These are phyloP conservation scores for Shiraia sp. DNA, from an alignment of 2,329 filamentous ascomycete species.

Conservation along the genomic window DNA sequence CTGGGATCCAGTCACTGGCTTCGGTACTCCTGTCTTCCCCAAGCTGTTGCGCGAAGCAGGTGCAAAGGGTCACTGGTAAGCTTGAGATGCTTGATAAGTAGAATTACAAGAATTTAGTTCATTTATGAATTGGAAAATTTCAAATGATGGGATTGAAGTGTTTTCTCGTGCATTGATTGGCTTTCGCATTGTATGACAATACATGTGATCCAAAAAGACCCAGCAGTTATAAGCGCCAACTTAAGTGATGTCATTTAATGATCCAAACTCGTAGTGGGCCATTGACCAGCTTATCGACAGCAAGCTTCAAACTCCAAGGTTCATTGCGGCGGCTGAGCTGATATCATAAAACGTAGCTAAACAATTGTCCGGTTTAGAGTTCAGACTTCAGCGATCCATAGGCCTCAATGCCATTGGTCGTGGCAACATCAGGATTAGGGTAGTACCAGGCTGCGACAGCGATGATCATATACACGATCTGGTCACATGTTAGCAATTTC, in stretches of 20 bases:
- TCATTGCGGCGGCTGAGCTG: too few species aligned
- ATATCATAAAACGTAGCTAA: too few species aligned
- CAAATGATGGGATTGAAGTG: too few species aligned
- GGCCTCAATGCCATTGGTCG: slow-evolving; percentile 28
- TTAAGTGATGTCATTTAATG: too few species aligned
- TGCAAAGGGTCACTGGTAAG: slow-evolving; percentile 12
- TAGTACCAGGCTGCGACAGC: slow-evolving; percentile 66
- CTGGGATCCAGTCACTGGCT: slow-evolving; percentile 46
- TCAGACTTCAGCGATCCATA: neutral
- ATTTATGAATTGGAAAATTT: neutral
- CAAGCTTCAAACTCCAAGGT: too few species aligned
- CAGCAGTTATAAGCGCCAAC: too few species aligned
- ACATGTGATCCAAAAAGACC: too few species aligned
- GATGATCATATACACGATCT: slow-evolving; percentile 66
- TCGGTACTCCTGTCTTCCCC: slow-evolving; percentile 38
- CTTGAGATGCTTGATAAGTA: neutral
- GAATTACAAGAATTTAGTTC: neutral
- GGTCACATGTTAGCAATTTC: neutral
- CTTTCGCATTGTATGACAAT: too few species aligned
- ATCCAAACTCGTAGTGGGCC: too few species aligned
- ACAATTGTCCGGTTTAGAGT: too few species aligned
- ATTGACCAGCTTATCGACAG: too few species aligned
- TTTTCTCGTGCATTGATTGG: too few species aligned
- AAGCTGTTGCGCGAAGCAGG: slow-evolving; percentile 32
- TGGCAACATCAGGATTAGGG: slow-evolving; percentile 53